Percentiles rank a stretch among this genome's conserved stretches.
Evolutionary conservation across 2,329 filamentous ascomycete genomes (phyloP).

Genomic region (Aspergillus quadricinctus): DNA sequence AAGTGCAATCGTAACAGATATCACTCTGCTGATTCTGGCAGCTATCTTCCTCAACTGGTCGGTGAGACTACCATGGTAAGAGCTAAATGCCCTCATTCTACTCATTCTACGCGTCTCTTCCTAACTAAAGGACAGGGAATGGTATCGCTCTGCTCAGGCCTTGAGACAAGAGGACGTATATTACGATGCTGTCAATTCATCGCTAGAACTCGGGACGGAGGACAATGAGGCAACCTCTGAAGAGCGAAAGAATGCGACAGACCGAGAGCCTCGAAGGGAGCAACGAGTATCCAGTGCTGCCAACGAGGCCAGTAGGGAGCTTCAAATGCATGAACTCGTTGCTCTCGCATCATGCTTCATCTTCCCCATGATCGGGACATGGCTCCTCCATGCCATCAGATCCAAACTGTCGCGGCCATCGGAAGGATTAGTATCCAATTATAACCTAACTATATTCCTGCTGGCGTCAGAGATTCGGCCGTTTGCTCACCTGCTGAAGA

Average conservation of each 20-base stretch:
- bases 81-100: constrained; percentile 10
- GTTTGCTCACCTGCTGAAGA: constrained; percentile 72
- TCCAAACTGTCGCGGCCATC: constrained; percentile 76
- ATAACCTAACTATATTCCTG: constrained; percentile 87
- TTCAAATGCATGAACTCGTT: constrained; percentile 69
- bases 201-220: constrained; percentile 25
- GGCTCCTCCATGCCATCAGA: constrained; percentile 75
- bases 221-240: constrained; percentile 13
- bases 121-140: constrained; percentile 49
- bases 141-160: constrained; percentile 69
- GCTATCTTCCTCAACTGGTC: constrained; percentile 91
- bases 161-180: constrained; percentile 47
- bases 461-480: constrained; percentile 83
- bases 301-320: constrained; percentile 53
- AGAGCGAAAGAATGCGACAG: background rate
- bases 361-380: constrained; percentile 74
- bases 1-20: constrained; percentile 74
- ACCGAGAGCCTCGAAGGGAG: constrained; percentile 4
- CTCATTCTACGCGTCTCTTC: background rate
- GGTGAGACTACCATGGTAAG: constrained; percentile 81
- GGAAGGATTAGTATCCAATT: constrained; percentile 84
- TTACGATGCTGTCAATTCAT: constrained; percentile 15
- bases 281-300: constrained; percentile 17
- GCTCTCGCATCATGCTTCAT: constrained; percentile 76
- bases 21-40: constrained; percentile 73